Evolutionary conservation across 2,329 filamentous ascomycete genomes (phyloP).

Genomic region (Pseudofabraea citricarpa): DNA sequence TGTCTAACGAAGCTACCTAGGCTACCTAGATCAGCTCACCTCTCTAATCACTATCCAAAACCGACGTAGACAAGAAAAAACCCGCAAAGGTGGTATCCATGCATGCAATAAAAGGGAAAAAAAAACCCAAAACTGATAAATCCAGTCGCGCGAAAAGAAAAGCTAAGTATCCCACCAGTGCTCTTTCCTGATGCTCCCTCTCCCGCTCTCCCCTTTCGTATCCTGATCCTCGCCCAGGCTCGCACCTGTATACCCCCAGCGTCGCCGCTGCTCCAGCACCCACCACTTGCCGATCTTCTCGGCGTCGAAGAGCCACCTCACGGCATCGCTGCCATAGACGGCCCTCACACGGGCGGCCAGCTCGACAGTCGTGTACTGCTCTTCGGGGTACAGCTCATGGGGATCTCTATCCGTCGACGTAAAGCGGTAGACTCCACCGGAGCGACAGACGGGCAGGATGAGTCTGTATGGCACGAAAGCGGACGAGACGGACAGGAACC

Average conservation of each 20-base stretch:
- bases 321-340: constrained; percentile 28
- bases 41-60: too few relatives aligned
- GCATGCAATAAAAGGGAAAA: too few relatives aligned
- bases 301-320: constrained; percentile 30
- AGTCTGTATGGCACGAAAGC: constrained; percentile 18
- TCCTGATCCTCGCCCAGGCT: constrained; percentile 20
- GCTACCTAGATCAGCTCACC: too few relatives aligned
- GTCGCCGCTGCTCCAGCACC: constrained; percentile 27
- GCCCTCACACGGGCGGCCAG: constrained; percentile 22
- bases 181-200: constrained; percentile 17
- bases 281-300: constrained; percentile 33
- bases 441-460: constrained; percentile 21
- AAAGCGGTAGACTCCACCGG: constrained; percentile 28
- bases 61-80: too few relatives aligned
- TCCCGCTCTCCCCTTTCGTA: constrained; percentile 15
- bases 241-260: constrained; percentile 19
- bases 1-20: too few relatives aligned
- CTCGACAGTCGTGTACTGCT: constrained; percentile 27
- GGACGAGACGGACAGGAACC: constrained; percentile 18
- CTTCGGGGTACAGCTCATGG: constrained; percentile 27
- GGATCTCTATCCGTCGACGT: constrained; percentile 30
- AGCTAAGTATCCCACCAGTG: constrained; percentile 23
- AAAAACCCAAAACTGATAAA: too few relatives aligned
- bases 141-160: too few relatives aligned
- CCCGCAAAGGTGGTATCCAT: too few relatives aligned